phyloP scores from a whole-genome alignment of 805 yeast species.

The Hanseniaspora guilliermondii region DNA sequence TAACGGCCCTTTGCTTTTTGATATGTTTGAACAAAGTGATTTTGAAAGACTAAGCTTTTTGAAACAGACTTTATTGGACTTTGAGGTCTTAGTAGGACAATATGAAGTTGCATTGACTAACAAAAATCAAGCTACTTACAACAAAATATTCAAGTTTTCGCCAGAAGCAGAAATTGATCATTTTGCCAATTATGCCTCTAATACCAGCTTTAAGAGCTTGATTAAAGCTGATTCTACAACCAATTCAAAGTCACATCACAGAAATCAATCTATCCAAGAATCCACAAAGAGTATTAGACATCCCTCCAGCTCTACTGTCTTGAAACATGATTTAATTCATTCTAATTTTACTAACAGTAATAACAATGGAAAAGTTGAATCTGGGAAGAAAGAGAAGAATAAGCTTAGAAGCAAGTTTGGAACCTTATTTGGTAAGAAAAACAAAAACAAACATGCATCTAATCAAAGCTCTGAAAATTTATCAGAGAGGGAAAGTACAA shows the following conservation, averaged over 20 bases:
- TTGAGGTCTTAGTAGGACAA: slow-evolving; percentile 19
- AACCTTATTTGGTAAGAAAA: slow-evolving; percentile 57
- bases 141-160: slow-evolving; percentile 49
- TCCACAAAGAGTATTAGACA: slow-evolving; percentile 16
- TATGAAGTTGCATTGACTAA: slow-evolving; percentile 7
- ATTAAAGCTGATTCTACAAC: background rate
- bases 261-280: background rate
- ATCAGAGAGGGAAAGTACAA: background rate
- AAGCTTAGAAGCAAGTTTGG: slow-evolving; percentile 58
- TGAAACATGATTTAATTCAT: slow-evolving; percentile 26
- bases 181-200: slow-evolving; percentile 7
- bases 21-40: slow-evolving; percentile 63
- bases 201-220: background rate
- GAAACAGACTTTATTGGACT: slow-evolving; percentile 54
- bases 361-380: slow-evolving; percentile 22
- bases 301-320: slow-evolving; percentile 22
- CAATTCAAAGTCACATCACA: background rate
- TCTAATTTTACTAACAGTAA: slow-evolving; percentile 22
- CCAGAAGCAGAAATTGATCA: slow-evolving; percentile 20
- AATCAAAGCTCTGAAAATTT: background rate
- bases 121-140: slow-evolving; percentile 20
- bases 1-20: slow-evolving; percentile 65
- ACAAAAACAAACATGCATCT: slow-evolving; percentile 29
- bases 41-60: slow-evolving; percentile 46
- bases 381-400: slow-evolving; percentile 19